Conservation (phyloP, 1,284 basidiomycete genomes). For the Cutaneotrichosporon arboriforme region DNA sequence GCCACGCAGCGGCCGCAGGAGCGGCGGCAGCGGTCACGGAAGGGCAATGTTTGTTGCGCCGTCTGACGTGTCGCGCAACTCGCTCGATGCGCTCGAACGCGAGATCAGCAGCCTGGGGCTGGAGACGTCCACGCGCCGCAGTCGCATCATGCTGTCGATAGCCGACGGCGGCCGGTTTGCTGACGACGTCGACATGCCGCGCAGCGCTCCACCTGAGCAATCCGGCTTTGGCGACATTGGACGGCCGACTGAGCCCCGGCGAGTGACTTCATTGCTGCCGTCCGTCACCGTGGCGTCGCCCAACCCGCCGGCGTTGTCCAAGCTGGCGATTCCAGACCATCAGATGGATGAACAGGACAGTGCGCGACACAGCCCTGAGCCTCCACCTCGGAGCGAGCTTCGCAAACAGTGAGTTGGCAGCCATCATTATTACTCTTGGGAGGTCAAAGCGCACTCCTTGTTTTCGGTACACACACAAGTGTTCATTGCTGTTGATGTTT, state of each 20-base stretch:
- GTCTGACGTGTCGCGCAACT: conserved; percentile 13
- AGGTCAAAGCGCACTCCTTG: too few relatives aligned
- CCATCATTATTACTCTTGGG: neutral
- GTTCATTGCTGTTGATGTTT: too few relatives aligned
- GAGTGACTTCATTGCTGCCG: conserved; percentile 9
- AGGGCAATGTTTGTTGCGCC: conserved; percentile 18
- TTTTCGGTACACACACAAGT: neutral
- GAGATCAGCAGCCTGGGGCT: conserved; percentile 8
- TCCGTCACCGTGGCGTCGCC: neutral
- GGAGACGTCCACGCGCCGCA: conserved; percentile 1
- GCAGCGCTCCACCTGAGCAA: conserved; percentile 14
- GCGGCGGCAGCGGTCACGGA: neutral
- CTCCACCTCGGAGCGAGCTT: conserved; percentile 38
- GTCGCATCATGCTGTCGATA: conserved; percentile 3
- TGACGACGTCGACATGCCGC: conserved; percentile 12
- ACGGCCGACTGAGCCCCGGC: neutral
- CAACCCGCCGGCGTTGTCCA: neutral
- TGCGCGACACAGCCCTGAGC: conserved; percentile 25
- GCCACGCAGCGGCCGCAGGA: conserved; percentile 1
- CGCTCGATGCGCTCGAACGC: conserved; percentile 21
- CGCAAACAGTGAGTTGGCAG: conserved; percentile 30
- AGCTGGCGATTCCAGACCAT: neutral
- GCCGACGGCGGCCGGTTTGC: neutral
- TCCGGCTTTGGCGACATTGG: conserved; percentile 11
- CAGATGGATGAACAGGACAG: neutral